Evolutionary conservation across 495 filamentous ascomycete species (phyloP), one percentile per base, ranked within the genome.

Genomic region (Penicillium canescens): DNA sequence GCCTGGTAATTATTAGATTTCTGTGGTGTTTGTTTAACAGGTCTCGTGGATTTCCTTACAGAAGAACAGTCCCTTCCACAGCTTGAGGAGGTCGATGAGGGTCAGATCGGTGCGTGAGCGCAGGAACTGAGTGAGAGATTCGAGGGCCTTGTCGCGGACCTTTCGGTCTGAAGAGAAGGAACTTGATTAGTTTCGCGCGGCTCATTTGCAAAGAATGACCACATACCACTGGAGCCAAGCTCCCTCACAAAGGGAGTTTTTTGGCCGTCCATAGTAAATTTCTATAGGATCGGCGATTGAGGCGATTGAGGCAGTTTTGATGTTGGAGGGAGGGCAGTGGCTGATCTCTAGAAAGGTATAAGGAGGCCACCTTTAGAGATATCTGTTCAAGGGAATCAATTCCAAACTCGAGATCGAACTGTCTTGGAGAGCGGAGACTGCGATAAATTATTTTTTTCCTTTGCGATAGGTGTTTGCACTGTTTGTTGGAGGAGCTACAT

Each of bases 1-100:
- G 73, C 82, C 82, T 86, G 38, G 21, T 8, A 33, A 18, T 28
- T 33, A 37, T 44, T 45, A 35, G 38, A 14, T 16, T 18, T 9
- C 16, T 31, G 16, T 2, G 10, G 10, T 36, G 23, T 23, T 13
- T 14, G 12, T 43, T 24, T 21, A 3, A n/a, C 10, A 13, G 16
- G 11, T 18, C 18, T 33, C 12, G 42, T 42, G 36, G 26, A 34
- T 8, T 10, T 9, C 11, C 70, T 8, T 73, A 86, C 91, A 94
- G 81, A 88, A 98, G 76, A 95, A 98, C 21, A 98, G 84, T 34
- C 93, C 94, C 71, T 96, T 96, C 91, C 92, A 96, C 55, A 98
- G 80, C 74, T 97, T 96, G 49, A 95, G 78, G 31, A 90, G 76
- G 44, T 98, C 93, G 57, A 95, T 70, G 16, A 84, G 77, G 12